Evolutionary conservation across 1,284 basidiomycete genomes (phyloP), one percentile per base, ranked within the genome.

Genomic region (Fomes fomentarius): DNA sequence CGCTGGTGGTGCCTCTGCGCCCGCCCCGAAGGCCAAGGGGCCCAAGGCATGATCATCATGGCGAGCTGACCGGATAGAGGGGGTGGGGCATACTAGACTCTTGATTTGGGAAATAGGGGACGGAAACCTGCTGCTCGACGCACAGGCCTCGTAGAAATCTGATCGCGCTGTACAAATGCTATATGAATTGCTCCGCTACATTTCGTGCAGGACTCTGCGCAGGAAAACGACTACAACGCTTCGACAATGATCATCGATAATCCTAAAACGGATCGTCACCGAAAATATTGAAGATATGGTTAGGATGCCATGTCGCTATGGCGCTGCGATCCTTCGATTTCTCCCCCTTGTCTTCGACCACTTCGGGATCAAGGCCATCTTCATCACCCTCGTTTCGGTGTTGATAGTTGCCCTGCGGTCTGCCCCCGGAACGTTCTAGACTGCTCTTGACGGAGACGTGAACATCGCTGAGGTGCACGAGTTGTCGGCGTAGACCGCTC

Each of bases 391-490:
- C 38, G 26, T 17, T 14, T 28, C 12, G 7, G 17, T 8, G 17
- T n/a, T 22, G 14, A 39, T 19, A 5, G 7, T 31, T 19, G 1
- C 2, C 11, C 5, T 24, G 10, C 10, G 28, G 17, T 21, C 15
- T 28, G 19, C 31, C 11, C 2, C n/a, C 26, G 1, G 52, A 52
- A 2, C 40, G 39, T 1, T 56, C 56, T 24, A 71, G 37, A 35
- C 60, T 62, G 11, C 50, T 58, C 42, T 62, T 42, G 6, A 81
- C 76, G 0, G 78, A 79, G 26, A 63, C 63, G 56, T 77, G 78
- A 2, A 79, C 78, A 55, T 80, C 79, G 37, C 71, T 62, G 28
- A 81, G 64, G 63, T 79, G 76, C 22, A 79, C 71, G 0, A 80
- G 68, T 14, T 66, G 64, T 14, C 78, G 70, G 2, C 50, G 41